Evolutionary conservation across 148 eudicot genomes (phyloP).

Genomic region (Oxyria digyna): DNA sequence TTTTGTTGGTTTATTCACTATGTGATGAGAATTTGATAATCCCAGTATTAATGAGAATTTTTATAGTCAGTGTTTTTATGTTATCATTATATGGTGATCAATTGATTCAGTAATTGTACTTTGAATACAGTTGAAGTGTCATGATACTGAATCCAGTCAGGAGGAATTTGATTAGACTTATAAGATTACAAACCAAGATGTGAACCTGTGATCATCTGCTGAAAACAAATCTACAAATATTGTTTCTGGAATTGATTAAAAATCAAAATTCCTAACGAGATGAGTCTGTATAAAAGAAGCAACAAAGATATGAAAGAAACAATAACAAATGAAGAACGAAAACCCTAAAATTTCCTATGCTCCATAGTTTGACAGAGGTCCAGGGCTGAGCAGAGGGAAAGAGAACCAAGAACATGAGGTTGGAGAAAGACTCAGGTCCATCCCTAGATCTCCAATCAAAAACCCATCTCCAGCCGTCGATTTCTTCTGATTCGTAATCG

Average conservation of each 20-base stretch:
- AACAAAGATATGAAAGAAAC: conserved; percentile 5
- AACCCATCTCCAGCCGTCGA: not conserved
- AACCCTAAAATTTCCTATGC: not conserved
- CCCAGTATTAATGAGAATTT: too few relatives aligned
- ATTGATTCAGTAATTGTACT: too few relatives aligned
- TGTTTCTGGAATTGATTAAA: not conserved
- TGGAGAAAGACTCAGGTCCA: conserved; percentile 41
- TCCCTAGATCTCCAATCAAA: conserved; percentile 11
- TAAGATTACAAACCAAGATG: too few relatives aligned
- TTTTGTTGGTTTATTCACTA: too few relatives aligned
- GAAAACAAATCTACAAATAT: not conserved
- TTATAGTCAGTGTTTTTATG: too few relatives aligned
- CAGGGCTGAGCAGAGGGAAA: conserved; percentile 46
- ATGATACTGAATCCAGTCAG: not conserved
- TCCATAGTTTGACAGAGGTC: conserved; percentile 14
- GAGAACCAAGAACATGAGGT: conserved; percentile 43
- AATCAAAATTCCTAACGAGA: not conserved
- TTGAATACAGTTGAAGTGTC: not conserved
- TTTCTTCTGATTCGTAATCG: not conserved
- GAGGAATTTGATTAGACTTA: too few relatives aligned
- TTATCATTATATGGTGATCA: too few relatives aligned
- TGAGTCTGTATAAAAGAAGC: conserved; percentile 1
- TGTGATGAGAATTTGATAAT: too few relatives aligned
- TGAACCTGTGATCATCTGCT: too few relatives aligned
- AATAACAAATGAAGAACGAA: not conserved